These are phyloP conservation scores for Polytrichum commune DNA, from an alignment of 225 moss, liverwort and hornwort genomes.

Conservation along the genomic window DNA sequence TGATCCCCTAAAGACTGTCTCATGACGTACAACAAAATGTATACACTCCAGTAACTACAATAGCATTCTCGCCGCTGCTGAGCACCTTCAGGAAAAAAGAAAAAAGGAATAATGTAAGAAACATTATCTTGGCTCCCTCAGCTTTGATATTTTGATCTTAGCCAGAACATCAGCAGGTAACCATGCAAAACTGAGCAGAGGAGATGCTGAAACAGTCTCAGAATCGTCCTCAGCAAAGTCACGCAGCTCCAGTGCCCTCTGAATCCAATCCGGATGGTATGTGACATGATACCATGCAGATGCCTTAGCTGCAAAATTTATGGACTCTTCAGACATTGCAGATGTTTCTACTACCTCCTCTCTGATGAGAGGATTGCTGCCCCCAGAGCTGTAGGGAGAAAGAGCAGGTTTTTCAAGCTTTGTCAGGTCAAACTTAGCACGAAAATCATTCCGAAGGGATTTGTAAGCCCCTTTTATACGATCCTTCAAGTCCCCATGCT, in stretches of 20 bases:
- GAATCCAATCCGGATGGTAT: conserved; percentile 55
- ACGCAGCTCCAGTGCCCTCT: conserved; percentile 25
- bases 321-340: background rate
- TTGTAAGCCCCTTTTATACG: conserved; percentile 45
- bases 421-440: conserved; percentile 22
- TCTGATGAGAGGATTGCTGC: background rate
- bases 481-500: conserved; percentile 47
- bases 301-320: conserved; percentile 44
- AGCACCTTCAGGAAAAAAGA: too few relatives aligned
- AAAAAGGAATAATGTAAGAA: too few relatives aligned
- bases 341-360: conserved; percentile 5
- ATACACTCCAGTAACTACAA: too few relatives aligned
- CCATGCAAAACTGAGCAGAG: conserved; percentile 62
- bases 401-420: conserved; percentile 2
- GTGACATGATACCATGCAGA: conserved; percentile 93
- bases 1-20: too few relatives aligned
- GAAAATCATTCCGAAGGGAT: conserved; percentile 56
- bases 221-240: conserved; percentile 26
- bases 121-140: conserved; percentile 1
- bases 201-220: conserved; percentile 4
- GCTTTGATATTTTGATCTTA: conserved; percentile 27
- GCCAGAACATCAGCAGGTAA: conserved; percentile 41
- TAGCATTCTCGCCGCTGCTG: too few relatives aligned
- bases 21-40: too few relatives aligned
- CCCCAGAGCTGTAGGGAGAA: conserved; percentile 1